Evolutionary conservation across 768 basidiomycete species (phyloP), one percentile per base, ranked within the genome.

Genomic region (Pulveroboletus ravenelii): DNA sequence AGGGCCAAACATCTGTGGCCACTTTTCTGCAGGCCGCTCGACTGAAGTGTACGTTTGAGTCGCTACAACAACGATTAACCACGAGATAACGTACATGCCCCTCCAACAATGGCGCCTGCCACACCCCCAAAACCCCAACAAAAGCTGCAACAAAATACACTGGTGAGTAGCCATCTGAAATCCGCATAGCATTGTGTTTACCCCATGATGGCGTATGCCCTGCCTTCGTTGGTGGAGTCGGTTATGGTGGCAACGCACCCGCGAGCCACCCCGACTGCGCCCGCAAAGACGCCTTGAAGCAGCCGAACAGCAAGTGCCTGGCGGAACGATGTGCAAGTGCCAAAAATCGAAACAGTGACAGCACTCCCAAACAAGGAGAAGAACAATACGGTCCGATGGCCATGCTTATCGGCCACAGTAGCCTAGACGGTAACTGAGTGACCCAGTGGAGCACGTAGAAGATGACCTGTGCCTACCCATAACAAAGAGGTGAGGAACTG

Each of bases 61-160:
- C 9, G 27, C 17, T 40, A 29, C 8, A 41, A 45, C 30, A n/a
- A 35, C 45, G 25, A 36, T 31, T 29, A 23, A 34, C 9, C 18
- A 40, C 3, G 37, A 48, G 29, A 50, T 8, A 18, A 75, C 89
- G 67, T 56, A 91, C 90, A 85, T 58, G 82, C 72, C 59, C 89
- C 89, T 54, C 90, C 93, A 29, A 94, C 78, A 46, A 93, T 86
- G 41, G 88, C 87, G 39, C 92, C 92, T 41, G 85, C 80, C 12
- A 93, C 90, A 79, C 94, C 96, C 53, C 95, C 96, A 56, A 98
- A 80, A 53, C 93, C 94, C 96, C 95, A 96, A 58, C 85, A 90
- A 67, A 95, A 96, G 10, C 88, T 91, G 50, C 3, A 49, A 30
- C n/a, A 37, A 14, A 37, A 18, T 17, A 35, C 6, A 9, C 1